Conservation (phyloP, 371 early-diverging fungal species). For the Mortierella sp. region DNA sequence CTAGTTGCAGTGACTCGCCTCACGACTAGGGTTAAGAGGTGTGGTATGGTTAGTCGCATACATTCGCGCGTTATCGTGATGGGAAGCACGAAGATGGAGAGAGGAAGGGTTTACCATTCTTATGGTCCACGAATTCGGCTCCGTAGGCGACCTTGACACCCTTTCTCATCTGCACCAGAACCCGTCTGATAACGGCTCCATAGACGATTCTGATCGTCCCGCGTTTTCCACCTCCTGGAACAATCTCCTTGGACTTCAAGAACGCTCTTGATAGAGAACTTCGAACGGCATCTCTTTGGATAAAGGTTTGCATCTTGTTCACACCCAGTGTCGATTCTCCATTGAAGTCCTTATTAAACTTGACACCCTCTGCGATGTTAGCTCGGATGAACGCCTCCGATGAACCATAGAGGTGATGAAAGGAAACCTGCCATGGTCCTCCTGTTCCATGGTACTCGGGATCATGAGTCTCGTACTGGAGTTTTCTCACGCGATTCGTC, state of each 20-base stretch:
- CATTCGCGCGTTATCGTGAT: too few relatives aligned
- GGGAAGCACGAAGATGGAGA: too few relatives aligned
- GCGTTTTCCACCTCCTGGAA: slow-evolving; percentile 29
- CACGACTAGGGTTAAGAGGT: slow-evolving; percentile 9
- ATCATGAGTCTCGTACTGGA: slow-evolving; percentile 32
- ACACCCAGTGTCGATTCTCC: slow-evolving; percentile 37
- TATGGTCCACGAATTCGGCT: slow-evolving; percentile 40
- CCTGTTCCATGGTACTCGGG: slow-evolving; percentile 36
- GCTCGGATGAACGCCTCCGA: slow-evolving; percentile 25
- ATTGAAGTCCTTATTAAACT: slow-evolving; percentile 37
- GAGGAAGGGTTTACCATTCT: slow-evolving; percentile 22
- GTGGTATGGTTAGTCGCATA: too few relatives aligned
- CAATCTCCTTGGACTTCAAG: slow-evolving; percentile 20
- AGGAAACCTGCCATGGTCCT: slow-evolving; percentile 44
- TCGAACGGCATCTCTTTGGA: slow-evolving; percentile 40
- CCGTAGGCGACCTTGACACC: slow-evolving; percentile 35
- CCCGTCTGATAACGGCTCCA: slow-evolving; percentile 20
- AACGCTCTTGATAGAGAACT: slow-evolving; percentile 38
- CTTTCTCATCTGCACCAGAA: slow-evolving; percentile 22
- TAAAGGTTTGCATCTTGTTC: slow-evolving; percentile 33
- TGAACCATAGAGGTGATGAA: slow-evolving; percentile 16
- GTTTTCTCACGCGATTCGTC: slow-evolving; percentile 20
- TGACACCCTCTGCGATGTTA: slow-evolving; percentile 21
- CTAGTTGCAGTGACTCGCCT: slow-evolving; percentile 22
- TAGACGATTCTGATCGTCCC: slow-evolving; percentile 42